Evolutionary conservation across 495 filamentous ascomycete species (phyloP).

Genomic region (Pyrenula massariospora): DNA sequence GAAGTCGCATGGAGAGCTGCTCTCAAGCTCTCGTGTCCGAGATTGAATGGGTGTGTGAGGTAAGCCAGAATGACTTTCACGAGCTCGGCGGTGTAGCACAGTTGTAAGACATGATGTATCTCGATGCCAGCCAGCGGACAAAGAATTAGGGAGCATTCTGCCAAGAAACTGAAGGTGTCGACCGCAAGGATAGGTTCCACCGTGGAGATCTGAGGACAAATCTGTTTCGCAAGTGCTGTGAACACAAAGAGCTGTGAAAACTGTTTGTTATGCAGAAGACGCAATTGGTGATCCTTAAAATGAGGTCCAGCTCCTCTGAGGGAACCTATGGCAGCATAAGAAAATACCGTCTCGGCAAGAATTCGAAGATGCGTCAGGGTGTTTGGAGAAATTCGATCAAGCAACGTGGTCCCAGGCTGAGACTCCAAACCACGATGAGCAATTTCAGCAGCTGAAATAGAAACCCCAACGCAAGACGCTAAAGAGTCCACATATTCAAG

Average conservation of each 20-base stretch:
- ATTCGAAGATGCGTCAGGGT: slow-evolving; percentile 81
- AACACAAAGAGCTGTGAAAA: slow-evolving; percentile 64
- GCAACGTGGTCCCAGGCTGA: slow-evolving; percentile 57
- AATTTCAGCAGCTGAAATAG: slow-evolving; percentile 87
- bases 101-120: slow-evolving; percentile 68
- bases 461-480: slow-evolving; percentile 64
- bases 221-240: slow-evolving; percentile 31
- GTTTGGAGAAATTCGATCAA: slow-evolving; percentile 78
- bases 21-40: neutral
- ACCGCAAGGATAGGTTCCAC: slow-evolving; percentile 56
- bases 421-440: slow-evolving; percentile 78
- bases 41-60: neutral
- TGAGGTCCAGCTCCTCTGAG: slow-evolving; percentile 37
- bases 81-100: slow-evolving; percentile 89
- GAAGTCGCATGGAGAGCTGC: neutral
- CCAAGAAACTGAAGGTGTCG: slow-evolving; percentile 83
- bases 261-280: slow-evolving; percentile 57
- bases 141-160: slow-evolving; percentile 58
- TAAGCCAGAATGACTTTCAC: slow-evolving; percentile 47
- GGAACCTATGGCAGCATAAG: slow-evolving; percentile 69
- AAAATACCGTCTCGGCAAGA: slow-evolving; percentile 74
- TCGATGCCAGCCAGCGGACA: slow-evolving; percentile 62
- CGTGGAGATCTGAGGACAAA: slow-evolving; percentile 4
- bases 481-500: slow-evolving; percentile 56
- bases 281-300: slow-evolving; percentile 51